phyloP scores from a whole-genome alignment of 2,329 filamentous ascomycete genomes.

The Penicillium italicum region DNA sequence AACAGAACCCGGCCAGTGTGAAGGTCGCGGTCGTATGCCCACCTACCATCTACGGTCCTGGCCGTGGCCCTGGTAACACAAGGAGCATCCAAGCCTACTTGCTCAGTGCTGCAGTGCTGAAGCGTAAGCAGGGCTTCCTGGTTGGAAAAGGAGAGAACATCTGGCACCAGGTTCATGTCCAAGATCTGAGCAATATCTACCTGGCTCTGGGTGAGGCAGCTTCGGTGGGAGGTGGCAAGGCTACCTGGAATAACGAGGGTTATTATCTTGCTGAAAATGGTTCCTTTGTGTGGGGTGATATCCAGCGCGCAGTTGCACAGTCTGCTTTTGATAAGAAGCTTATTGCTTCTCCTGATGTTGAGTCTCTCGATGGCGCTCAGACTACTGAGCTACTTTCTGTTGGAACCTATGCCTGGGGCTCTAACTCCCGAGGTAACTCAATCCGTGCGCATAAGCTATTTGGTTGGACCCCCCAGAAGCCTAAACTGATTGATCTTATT shows the following conservation, averaged over 20 bases:
- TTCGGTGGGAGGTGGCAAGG: slow-evolving; percentile 37
- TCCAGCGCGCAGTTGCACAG: slow-evolving; percentile 36
- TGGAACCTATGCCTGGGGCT: slow-evolving; percentile 38
- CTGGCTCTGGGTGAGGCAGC: slow-evolving; percentile 39
- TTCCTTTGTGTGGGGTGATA: slow-evolving; percentile 41
- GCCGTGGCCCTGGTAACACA: slow-evolving; percentile 36
- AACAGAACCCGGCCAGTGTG: slow-evolving; percentile 27
- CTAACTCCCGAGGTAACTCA: slow-evolving; percentile 37
- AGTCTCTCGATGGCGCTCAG: slow-evolving; percentile 32
- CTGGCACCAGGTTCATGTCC: slow-evolving; percentile 43
- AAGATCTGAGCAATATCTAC: slow-evolving; percentile 41
- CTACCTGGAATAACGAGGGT: slow-evolving; percentile 44
- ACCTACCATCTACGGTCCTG: slow-evolving; percentile 42
- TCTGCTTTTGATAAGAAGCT: slow-evolving; percentile 54
- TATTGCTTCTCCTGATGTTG: slow-evolving; percentile 42
- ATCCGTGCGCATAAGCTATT: slow-evolving; percentile 38
- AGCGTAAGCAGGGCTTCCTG: slow-evolving; percentile 38
- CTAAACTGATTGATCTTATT: slow-evolving; percentile 53
- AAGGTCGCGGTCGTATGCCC: slow-evolving; percentile 42
- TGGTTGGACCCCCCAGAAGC: slow-evolving; percentile 40
- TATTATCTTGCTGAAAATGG: slow-evolving; percentile 50
- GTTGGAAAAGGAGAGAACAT: slow-evolving; percentile 40
- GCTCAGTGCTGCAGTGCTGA: slow-evolving; percentile 37
- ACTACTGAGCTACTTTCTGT: slow-evolving; percentile 43
- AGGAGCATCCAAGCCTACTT: slow-evolving; percentile 43